Base-by-base conservation (phyloP, 106 monocot genomes). In the Apostasia ramifera region DNA sequence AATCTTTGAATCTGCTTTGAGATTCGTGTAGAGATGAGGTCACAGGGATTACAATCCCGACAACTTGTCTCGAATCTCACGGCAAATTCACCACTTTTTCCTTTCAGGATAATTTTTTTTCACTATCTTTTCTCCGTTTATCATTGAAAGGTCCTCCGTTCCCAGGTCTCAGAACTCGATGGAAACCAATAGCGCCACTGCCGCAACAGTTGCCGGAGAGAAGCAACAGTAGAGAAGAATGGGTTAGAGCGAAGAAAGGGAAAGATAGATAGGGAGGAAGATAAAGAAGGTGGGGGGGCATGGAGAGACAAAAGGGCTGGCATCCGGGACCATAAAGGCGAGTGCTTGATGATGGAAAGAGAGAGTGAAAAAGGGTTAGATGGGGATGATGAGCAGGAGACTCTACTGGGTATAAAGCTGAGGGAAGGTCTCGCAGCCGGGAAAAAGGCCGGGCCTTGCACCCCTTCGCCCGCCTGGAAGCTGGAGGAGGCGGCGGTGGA, bases 381-480 rank as follows among this genome's bases (percentile, higher is more conserved):
- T 26, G 48, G 40, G 4, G 38, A 49, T 4, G 60, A n/a, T 53
- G 70, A 44, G 55, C 26, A 71, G 26, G 71, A 77, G 55, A 63
- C 54, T 5, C 46, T 59, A 10, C 47, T 72, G 40, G 65, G 78
- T 8, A 40, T 67, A 46, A 78, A 78, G 59, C 59, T 78, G 42
- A 58, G 72, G 58, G 60, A 53, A 59, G 72, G 72, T 11, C 57
- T 78, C 14, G 52, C 72, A 4, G 59, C 56, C 8, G 67, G 66
- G 42, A 78, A 61, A 47, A 78, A 38, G 48, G 78, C 59, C 15
- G 72, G 78, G 8, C 66, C 66, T 6, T 61, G 59, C 45, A 78
- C 73, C 10, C 73, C 73, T 10, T 37, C 54, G 41, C 73, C 73
- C 8, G 8, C 66, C 55, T 73, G 73, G 74, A 74, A 74, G 50